Conservation (phyloP, 176 grass and related monocot species). For the Pharus latifolius region DNA sequence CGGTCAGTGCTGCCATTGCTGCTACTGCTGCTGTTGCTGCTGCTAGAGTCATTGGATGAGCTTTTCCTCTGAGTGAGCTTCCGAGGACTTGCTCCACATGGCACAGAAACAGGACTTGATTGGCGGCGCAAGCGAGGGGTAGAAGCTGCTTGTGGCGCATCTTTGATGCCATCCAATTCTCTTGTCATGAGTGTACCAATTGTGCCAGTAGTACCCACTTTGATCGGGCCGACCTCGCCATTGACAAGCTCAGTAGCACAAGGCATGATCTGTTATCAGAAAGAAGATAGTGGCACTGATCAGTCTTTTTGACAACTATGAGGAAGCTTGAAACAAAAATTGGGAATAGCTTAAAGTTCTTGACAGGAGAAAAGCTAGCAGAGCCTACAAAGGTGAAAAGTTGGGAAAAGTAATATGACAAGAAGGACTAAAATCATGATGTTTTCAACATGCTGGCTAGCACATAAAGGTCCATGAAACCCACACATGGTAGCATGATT, state of each 20-base stretch:
- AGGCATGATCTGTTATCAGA: conserved; percentile 48
- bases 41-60: conserved; percentile 13
- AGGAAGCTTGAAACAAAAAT: background rate
- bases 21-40: background rate
- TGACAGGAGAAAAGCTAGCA: background rate
- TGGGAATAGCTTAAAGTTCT: background rate
- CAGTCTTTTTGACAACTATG: background rate
- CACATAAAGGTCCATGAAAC: background rate
- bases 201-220: conserved; percentile 74
- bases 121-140: conserved; percentile 37
- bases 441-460: conserved; percentile 8
- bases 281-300: background rate
- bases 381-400: background rate
- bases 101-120: conserved; percentile 46
- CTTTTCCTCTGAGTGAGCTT: conserved; percentile 40
- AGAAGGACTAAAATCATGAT: conserved; percentile 22
- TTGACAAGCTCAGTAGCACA: conserved; percentile 19
- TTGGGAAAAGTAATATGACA: conserved; percentile 4
- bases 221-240: conserved; percentile 29
- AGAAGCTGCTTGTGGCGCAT: conserved; percentile 15
- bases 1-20: conserved; percentile 16
- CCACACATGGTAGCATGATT: conserved; percentile 29
- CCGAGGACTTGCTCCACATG: conserved; percentile 55
- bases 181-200: conserved; percentile 76
- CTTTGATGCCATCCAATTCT: conserved; percentile 59